A percentile compares a stretch with the other conserved stretches of the same genome.
phyloP scores from a whole-genome alignment of 1,139 yeast genomes.

The Saccharomycopsis crataegensis region DNA sequence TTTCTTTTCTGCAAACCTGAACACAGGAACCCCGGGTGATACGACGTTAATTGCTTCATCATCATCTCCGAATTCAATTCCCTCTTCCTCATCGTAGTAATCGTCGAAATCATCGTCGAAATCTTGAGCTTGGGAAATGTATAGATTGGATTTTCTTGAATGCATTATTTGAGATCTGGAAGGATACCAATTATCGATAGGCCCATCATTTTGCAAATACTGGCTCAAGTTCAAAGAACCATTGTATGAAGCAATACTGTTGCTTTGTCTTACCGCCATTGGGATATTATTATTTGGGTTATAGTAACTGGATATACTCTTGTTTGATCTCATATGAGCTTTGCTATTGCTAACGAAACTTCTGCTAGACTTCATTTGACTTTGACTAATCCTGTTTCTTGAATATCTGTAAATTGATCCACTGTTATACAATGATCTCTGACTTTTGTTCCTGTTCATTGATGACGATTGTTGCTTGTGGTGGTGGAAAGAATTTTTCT shows the following conservation, averaged over 20 bases:
- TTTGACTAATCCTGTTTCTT: neutral
- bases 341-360: neutral
- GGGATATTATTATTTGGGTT: neutral
- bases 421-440: neutral
- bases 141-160: too few relatives aligned
- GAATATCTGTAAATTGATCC: conserved; percentile 8
- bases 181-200: too few relatives aligned
- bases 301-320: conserved; percentile 14
- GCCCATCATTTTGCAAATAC: conserved; percentile 4
- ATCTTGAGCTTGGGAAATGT: neutral
- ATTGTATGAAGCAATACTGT: conserved; percentile 17
- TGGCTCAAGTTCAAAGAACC: conserved; percentile 16
- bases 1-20: conserved; percentile 1
- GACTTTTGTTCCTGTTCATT: neutral
- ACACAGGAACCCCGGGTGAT: conserved; percentile 19
- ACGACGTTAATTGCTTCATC: conserved; percentile 19
- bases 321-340: conserved; percentile 5
- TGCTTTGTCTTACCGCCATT: conserved; percentile 11
- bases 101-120: conserved; percentile 1
- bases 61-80: conserved; percentile 10
- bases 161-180: too few relatives aligned
- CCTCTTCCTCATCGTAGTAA: conserved; percentile 6
- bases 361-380: conserved; percentile 6
- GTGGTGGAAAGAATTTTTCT: neutral
- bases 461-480: neutral